Evolutionary conservation across 805 yeast genomes (phyloP), one percentile per base, ranked within the genome.

Genomic region (Metschnikowia lunata): DNA sequence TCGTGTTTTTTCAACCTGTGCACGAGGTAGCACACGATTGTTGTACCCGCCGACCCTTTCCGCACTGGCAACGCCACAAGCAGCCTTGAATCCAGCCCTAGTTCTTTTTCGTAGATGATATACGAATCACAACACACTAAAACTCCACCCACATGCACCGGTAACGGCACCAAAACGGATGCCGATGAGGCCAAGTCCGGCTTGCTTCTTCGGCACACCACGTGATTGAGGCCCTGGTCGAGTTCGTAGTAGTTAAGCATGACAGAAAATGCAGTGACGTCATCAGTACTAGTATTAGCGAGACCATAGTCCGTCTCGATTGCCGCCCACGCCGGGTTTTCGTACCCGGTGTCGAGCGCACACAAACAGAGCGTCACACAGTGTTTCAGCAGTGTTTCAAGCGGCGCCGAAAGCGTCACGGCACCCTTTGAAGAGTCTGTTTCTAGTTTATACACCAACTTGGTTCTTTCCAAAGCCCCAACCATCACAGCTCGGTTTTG

Each of bases 321-420:
- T 0, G 90, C 75, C 0, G 88, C 95, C 74, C 90, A 91, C 8
- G 80, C 59, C 0, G 98, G 98, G 56, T 88, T 89, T 14, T 85
- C 93, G 60, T 74, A 83, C 0, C 83, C 86, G 2, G 83, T 84
- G 58, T 89, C 95, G 38, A 91, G 58, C 0, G 85, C 83, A 13
- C 76, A 63, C 2, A 82, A 55, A 12, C 62, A 62, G 29, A 84
- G 66, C 0, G 89, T 80, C 8, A 88, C 57, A 0, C 64, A 54
- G 29, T 70, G 64, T 6, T 79, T 69, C 27, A 77, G 64, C 36
- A 72, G 70, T 1, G 85, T 82, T 50, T 87, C 95, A 38, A 89
- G 61, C 0, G 97, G 96, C 0, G 95, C 79, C 2, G 86, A 76
- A 1, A 88, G 65, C 11, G 70, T 67, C 26, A 83, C 47, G 3